These are phyloP conservation scores for Hygrophila difformis DNA, from an alignment of 257 asterid species.

Conservation along the genomic window DNA sequence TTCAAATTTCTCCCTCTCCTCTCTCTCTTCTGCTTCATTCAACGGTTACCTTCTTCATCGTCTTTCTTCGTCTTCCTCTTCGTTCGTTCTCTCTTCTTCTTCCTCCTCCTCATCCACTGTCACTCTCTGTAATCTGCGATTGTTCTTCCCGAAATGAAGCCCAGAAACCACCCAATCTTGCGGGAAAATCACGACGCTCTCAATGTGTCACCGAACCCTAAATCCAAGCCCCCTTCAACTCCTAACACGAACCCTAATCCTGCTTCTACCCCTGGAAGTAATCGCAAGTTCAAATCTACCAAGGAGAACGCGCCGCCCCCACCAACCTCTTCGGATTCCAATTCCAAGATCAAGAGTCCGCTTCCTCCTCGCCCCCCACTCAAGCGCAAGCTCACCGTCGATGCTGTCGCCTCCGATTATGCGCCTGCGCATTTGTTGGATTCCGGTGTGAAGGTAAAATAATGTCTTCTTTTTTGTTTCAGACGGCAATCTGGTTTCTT, in stretches of 20 bases:
- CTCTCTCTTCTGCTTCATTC: no score
- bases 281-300: constrained; percentile 48
- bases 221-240: constrained; percentile 37
- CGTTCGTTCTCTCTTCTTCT: no score
- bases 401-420: constrained; percentile 34
- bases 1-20: no score
- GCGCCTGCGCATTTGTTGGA: constrained; percentile 30
- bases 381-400: constrained; percentile 75
- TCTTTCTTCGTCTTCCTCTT: no score
- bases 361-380: constrained; percentile 92
- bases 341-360: constrained; percentile 56
- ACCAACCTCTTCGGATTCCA: constrained; percentile 41
- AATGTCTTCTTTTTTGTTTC: background rate
- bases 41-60: no score
- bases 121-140: no score
- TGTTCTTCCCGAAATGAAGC: constrained; percentile 22
- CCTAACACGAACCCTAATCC: constrained; percentile 28
- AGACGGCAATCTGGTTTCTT: background rate
- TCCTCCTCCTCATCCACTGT: no score
- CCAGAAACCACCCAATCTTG: constrained; percentile 27
- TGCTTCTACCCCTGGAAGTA: background rate
- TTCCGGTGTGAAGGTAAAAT: constrained; percentile 69
- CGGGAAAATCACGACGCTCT: constrained; percentile 38
- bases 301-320: constrained; percentile 81
- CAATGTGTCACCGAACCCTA: constrained; percentile 52